Percentiles rank a stretch among this genome's conserved stretches.
These are phyloP conservation scores for Ceratopteris richardii DNA, from an alignment of 75 land plant species.

Conservation along the genomic window DNA sequence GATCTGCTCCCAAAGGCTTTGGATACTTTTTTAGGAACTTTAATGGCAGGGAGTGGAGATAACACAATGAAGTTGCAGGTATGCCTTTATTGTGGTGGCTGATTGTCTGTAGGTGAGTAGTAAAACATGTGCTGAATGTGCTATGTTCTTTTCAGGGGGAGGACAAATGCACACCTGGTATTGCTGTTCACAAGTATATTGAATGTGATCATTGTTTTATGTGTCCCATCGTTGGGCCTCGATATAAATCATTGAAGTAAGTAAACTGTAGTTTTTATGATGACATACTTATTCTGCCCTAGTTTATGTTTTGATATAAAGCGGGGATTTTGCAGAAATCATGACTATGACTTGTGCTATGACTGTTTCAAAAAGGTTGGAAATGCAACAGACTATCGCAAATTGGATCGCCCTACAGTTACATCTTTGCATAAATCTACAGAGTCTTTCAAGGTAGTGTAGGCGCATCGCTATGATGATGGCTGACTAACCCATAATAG, in stretches of 20 bases:
- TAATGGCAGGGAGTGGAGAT: no score
- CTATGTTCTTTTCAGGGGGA: no score
- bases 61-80: no score
- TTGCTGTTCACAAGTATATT: slow-evolving; percentile 17
- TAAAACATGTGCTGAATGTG: no score
- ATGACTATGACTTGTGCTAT: slow-evolving; percentile 79
- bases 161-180: no score
- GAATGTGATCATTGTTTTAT: slow-evolving; percentile 27
- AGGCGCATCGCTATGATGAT: background rate
- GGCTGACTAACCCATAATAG: no score
- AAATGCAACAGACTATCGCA: slow-evolving; percentile 47
- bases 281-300: background rate
- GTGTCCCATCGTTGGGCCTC: slow-evolving; percentile 26
- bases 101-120: no score
- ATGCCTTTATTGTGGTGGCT: no score
- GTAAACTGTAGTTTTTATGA: background rate
- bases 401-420: slow-evolving; percentile 43
- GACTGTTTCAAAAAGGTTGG: slow-evolving; percentile 59
- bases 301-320: background rate
- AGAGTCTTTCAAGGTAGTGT: background rate
- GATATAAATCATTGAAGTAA: slow-evolving; percentile 27
- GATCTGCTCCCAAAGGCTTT: no score
- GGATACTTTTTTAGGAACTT: no score
- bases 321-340: slow-evolving; percentile 40
- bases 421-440: background rate